Evolutionary conservation across 1,284 basidiomycete species (phyloP), one percentile per base, ranked within the genome.

Genomic region (Cryptococcus deneoformans): DNA sequence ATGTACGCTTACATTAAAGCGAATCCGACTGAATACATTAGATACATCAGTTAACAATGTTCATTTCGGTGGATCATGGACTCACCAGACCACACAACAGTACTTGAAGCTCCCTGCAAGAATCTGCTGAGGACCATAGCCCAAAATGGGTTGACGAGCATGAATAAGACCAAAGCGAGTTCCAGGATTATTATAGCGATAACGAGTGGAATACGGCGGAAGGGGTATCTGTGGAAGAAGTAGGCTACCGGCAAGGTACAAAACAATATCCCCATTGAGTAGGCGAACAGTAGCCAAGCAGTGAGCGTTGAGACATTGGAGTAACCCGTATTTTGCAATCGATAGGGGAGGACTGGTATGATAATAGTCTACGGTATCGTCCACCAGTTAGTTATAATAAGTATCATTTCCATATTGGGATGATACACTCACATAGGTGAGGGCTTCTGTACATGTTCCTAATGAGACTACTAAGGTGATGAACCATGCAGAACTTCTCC

Each of bases 61-160:
- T 43, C 16, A 68, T 81, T 71, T n/a, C 29, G 29, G 3, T 29
- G 29, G 29, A 29, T 5, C 29, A 29, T 29, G 29, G 8, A 89
- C 74, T 86, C 87, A 44, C 88, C 83, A 0, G 87, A 82, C 88
- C 88, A 90, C 6, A 91, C 82, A 63, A 89, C 82, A 1, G 87
- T 85, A 2, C 86, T 87, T 40, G 85, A 85, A 12, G 87, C 77
- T 1, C 89, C 89, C 73, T 90, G 88, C 6, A 89, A 57, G 12
- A 86, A 75, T 20, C 89, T 84, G 14, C 87, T 86, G 36, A 90
- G 45, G 12, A 83, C 83, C 87, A 91, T 89, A 11, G 87, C 77
- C 75, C 84, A 80, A 67, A 85, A 91, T 20, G 79, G 82, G 2
- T 83, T 84, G 0, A 87, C 86, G 59, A 88, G 83, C 88, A 90